Percentiles rank a stretch among this genome's conserved stretches.
These are phyloP conservation scores for Linnemannia exigua DNA, from an alignment of 192 early-diverging fungal genomes.

Conservation along the genomic window DNA sequence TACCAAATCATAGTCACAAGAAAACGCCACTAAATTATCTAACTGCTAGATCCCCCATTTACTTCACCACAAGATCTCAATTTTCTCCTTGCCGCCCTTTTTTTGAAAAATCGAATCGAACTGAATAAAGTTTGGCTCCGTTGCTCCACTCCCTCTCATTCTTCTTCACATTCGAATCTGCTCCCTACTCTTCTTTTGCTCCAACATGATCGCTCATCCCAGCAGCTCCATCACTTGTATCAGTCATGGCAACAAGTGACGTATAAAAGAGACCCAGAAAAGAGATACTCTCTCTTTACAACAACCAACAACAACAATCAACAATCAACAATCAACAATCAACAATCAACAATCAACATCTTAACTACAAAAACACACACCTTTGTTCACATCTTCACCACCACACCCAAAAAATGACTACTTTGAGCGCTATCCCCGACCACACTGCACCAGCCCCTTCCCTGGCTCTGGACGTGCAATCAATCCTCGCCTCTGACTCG, in stretches of 20 bases:
- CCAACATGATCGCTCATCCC: not conserved
- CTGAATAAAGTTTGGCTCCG: not conserved
- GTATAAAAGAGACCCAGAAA: not conserved
- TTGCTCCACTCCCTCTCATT: not conserved
- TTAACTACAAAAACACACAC: not conserved
- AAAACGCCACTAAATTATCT: no score
- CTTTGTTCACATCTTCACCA: not conserved
- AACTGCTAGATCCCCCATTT: no score
- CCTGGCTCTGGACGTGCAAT: slow-evolving; percentile 5
- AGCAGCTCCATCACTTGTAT: not conserved
- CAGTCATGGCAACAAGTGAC: not conserved
- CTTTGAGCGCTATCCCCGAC: not conserved
- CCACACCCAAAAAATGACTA: not conserved
- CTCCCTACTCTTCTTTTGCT: not conserved
- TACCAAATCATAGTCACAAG: no score
- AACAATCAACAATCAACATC: not conserved
- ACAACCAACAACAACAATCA: not conserved
- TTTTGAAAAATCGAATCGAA: not conserved
- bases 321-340: not conserved
- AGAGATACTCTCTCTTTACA: not conserved
- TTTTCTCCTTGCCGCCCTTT: not conserved
- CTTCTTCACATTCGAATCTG: not conserved
- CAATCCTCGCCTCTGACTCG: slow-evolving; percentile 30
- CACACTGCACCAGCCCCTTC: not conserved
- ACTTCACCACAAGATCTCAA: no score